Evolutionary conservation across 75 land plant genomes (phyloP).

Genomic region (Pseudotsuga menziesii): DNA sequence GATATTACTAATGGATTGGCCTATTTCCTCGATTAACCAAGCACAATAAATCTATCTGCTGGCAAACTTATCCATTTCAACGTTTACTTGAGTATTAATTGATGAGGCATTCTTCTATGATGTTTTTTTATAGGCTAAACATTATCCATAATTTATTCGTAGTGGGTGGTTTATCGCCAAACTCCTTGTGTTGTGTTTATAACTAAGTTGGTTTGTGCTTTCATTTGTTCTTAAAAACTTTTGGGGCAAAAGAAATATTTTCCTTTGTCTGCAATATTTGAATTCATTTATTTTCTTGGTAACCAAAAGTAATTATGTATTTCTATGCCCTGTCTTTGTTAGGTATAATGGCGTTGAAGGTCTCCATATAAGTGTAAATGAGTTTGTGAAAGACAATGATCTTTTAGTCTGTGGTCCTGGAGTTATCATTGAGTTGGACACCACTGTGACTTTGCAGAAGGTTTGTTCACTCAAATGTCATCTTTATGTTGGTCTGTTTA

Average conservation of each 20-base stretch:
- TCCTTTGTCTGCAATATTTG: not conserved
- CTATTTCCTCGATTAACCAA: no score
- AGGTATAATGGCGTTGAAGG: slow-evolving; percentile 93
- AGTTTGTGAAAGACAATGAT: slow-evolving; percentile 65
- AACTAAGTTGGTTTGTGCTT: no score
- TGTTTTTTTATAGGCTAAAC: no score
- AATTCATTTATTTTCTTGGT: not conserved
- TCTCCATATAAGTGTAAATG: slow-evolving; percentile 67
- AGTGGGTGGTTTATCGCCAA: no score
- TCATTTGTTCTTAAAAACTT: not conserved
- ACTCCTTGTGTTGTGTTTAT: no score
- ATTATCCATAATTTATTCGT: no score
- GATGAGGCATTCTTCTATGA: no score
- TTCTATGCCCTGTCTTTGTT: not conserved
- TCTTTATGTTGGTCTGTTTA: slow-evolving; percentile 9
- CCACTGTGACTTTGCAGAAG: slow-evolving; percentile 71
- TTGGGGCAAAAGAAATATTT: not conserved
- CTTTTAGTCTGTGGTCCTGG: slow-evolving; percentile 98
- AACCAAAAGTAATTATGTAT: not conserved
- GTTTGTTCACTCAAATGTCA: slow-evolving; percentile 21
- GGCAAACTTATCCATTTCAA: no score
- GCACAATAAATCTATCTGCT: no score
- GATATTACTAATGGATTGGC: no score
- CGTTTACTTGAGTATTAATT: no score
- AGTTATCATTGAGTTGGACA: slow-evolving; percentile 84